Conservation (phyloP, 805 yeast genomes). For the Zygoascus biomembranicola region DNA sequence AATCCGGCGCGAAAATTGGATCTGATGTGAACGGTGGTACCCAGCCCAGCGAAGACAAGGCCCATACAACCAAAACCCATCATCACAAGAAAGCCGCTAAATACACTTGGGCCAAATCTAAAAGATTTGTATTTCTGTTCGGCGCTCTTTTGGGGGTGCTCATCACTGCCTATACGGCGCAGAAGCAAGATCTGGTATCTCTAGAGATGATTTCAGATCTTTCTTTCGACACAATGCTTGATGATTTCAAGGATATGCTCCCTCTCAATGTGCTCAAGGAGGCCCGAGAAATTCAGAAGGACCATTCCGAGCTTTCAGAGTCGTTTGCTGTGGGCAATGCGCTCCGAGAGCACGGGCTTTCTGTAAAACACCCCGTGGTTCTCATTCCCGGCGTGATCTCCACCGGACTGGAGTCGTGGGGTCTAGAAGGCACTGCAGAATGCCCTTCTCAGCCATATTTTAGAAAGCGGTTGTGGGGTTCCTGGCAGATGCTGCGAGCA, state of each 20-base stretch:
- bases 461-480: constrained; percentile 92
- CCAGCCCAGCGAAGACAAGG: not conserved
- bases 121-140: constrained; percentile 51
- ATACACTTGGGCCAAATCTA: constrained; percentile 26
- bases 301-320: constrained; percentile 45
- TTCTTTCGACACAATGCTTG: constrained; percentile 50
- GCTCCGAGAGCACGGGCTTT: constrained; percentile 43
- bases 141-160: constrained; percentile 69
- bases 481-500: constrained; percentile 86
- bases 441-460: constrained; percentile 83
- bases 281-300: constrained; percentile 45
- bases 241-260: constrained; percentile 66
- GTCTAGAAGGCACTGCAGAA: constrained; percentile 60
- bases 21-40: not conserved
- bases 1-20: no score
- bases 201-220: constrained; percentile 40
- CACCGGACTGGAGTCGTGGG: constrained; percentile 94
- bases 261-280: constrained; percentile 58
- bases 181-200: constrained; percentile 34
- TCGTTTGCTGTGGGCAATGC: constrained; percentile 81
- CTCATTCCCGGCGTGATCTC: constrained; percentile 95
- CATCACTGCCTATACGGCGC: constrained; percentile 56
- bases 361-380: constrained; percentile 67
- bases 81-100: not conserved
- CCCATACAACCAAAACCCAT: not conserved